These are phyloP conservation scores for Wickerhamiella spandovensis DNA, from an alignment of 805 yeast genomes.

Conservation along the genomic window DNA sequence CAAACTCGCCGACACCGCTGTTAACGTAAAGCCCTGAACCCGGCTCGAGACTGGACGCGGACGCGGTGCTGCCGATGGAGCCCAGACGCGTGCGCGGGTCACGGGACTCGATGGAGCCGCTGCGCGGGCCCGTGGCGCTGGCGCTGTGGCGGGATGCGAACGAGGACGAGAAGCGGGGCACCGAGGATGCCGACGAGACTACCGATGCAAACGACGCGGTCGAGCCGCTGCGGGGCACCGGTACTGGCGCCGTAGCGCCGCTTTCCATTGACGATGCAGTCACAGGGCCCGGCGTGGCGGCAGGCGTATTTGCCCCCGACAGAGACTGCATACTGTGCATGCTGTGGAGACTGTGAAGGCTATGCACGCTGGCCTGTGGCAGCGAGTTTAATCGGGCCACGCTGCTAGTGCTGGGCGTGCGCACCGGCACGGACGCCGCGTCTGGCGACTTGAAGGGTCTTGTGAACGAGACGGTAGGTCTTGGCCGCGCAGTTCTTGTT, in stretches of 20 bases:
- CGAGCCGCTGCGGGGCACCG: slow-evolving; percentile 1
- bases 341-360: neutral
- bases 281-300: neutral
- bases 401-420: slow-evolving; percentile 2
- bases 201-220: neutral
- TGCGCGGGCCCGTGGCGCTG: slow-evolving; percentile 16
- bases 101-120: slow-evolving; percentile 12
- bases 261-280: neutral
- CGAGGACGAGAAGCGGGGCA: slow-evolving; percentile 21
- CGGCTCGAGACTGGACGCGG: slow-evolving; percentile 21
- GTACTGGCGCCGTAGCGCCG: slow-evolving; percentile 1
- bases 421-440: neutral
- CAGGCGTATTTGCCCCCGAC: neutral
- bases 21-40: slow-evolving; percentile 34
- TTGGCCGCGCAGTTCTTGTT: slow-evolving; percentile 3
- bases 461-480: slow-evolving; percentile 9
- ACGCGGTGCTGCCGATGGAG: slow-evolving; percentile 14
- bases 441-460: slow-evolving; percentile 13
- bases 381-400: neutral
- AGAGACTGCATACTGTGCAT: neutral
- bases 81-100: slow-evolving; percentile 8
- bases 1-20: slow-evolving; percentile 46
- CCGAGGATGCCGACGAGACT: slow-evolving; percentile 8
- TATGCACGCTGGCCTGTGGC: neutral
- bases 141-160: slow-evolving; percentile 24